Base-by-base conservation (phyloP, 345 rosid species). In the Citrus glauca region DNA sequence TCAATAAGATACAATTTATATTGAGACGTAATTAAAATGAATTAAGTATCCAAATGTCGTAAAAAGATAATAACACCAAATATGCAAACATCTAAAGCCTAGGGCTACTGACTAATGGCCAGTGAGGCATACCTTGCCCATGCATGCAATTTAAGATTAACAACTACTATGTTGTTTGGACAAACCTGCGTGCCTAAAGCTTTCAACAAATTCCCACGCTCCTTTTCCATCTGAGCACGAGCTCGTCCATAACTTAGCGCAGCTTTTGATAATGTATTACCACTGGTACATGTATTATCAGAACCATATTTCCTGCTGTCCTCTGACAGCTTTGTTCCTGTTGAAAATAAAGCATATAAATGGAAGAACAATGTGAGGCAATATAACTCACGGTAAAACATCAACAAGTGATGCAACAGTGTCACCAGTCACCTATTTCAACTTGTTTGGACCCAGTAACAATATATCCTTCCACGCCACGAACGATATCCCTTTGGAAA, bases 181-280 rank as follows among this genome's bases (percentile, higher is more conserved):
- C 89, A 73, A 76, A 93, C 98, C 98, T 95, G 98, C n/a, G 98
- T 93, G 61, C 98, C 97, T 27, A 94, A 84, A 74, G 95, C 89
- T 84, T 94, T 94, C 88, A 90, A 82, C 81, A 95, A 81, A 86
- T 83, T 87, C 74, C 91, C 98, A 27, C 87, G 94, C 77, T 93
- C 98, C 86, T 91, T 91, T 86, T 94, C 98, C 92, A 94, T 90
- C 67, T 89, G 92, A 83, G 94, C 89, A 57, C 91, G 89, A 77
- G 97, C 95, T 68, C 84, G 87, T 56, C 93, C 93, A 66, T 81
- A 90, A 78, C 78, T 83, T 69, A 88, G 28, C 50, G 98, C 88
- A 78, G 98, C 97, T 84, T 88, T 93, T 66, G 91, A 87, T 78
- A 94, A 83, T 57, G 94, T 91, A 80, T 75, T 84, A 66, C 98